phyloP scores from a whole-genome alignment of 2,329 filamentous ascomycete genomes.

The Ploettnerulaceae sp. region DNA sequence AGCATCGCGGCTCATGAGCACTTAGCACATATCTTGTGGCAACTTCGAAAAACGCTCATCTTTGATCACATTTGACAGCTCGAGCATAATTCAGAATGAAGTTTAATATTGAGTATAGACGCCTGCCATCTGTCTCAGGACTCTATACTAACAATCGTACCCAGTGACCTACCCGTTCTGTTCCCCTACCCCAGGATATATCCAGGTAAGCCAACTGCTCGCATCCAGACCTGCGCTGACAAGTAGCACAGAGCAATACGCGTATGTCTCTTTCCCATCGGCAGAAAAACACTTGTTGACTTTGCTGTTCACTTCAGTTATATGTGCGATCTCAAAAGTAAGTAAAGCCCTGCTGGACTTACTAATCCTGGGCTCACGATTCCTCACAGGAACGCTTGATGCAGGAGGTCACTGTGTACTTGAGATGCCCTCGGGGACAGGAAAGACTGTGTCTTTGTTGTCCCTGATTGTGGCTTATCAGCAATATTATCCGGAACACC shows the following conservation, averaged over 20 bases:
- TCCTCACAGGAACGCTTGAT: slow-evolving; percentile 67
- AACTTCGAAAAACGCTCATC: too few species aligned
- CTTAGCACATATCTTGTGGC: too few species aligned
- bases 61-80: too few species aligned
- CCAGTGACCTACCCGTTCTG: slow-evolving; percentile 61
- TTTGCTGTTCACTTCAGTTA: slow-evolving; percentile 43
- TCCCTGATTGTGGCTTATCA: slow-evolving; percentile 97
- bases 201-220: slow-evolving; percentile 40
- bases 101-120: slow-evolving; percentile 70
- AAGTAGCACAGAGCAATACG: slow-evolving; percentile 62
- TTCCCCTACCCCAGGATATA: slow-evolving; percentile 74
- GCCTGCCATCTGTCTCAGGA: not conserved
- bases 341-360: slow-evolving; percentile 8
- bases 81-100: slow-evolving; percentile 52
- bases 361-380: slow-evolving; percentile 15
- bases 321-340: slow-evolving; percentile 78
- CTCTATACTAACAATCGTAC: slow-evolving; percentile 19
- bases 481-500: slow-evolving; percentile 83
- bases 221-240: slow-evolving; percentile 17
- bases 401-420: slow-evolving; percentile 91
- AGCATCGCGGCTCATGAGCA: too few species aligned
- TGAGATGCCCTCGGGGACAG: slow-evolving; percentile 98
- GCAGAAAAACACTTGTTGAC: slow-evolving; percentile 11
- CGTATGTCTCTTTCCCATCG: slow-evolving; percentile 36
- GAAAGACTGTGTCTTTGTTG: slow-evolving; percentile 92